Evolutionary conservation across 768 basidiomycete species (phyloP).

Genomic region (Lactarius hatsudake): DNA sequence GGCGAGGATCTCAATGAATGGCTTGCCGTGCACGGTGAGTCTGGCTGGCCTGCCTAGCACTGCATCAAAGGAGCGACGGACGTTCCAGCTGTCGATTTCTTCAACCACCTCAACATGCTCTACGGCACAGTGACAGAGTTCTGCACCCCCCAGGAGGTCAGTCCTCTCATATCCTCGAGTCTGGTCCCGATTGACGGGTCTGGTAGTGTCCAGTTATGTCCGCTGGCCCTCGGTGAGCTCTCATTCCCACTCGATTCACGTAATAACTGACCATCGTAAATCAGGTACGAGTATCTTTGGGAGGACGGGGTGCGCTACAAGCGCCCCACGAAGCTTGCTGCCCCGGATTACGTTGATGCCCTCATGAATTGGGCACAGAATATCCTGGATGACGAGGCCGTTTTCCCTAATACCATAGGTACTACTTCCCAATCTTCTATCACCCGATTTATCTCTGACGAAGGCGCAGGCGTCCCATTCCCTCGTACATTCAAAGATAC

Average conservation of each 20-base stretch:
- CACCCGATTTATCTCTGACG: neutral
- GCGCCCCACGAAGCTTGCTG: constrained; percentile 89
- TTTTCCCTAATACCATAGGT: constrained; percentile 96
- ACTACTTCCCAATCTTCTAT: constrained; percentile 6
- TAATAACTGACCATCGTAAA: neutral
- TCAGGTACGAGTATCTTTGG: constrained; percentile 92
- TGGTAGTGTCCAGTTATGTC: constrained; percentile 92
- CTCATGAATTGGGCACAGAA: constrained; percentile 99
- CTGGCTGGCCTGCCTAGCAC: neutral
- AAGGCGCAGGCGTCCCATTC: constrained; percentile 17
- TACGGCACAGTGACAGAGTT: constrained; percentile 99
- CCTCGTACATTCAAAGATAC: constrained; percentile 50
- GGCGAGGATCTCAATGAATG: constrained; percentile 98
- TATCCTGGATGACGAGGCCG: constrained; percentile 84
- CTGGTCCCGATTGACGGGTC: neutral
- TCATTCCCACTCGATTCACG: neutral
- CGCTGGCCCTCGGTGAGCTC: constrained; percentile 80
- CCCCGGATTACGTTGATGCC: constrained; percentile 95
- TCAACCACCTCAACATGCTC: constrained; percentile 99
- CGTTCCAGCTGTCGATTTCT: constrained; percentile 90
- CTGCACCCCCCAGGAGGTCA: constrained; percentile 88
- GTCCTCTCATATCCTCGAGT: constrained; percentile 23
- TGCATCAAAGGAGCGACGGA: neutral
- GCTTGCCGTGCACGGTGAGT: constrained; percentile 95
- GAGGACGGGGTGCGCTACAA: constrained; percentile 87